Evolutionary conservation across 768 basidiomycete species (phyloP), one percentile per base, ranked within the genome.

Genomic region (Chiua virens): DNA sequence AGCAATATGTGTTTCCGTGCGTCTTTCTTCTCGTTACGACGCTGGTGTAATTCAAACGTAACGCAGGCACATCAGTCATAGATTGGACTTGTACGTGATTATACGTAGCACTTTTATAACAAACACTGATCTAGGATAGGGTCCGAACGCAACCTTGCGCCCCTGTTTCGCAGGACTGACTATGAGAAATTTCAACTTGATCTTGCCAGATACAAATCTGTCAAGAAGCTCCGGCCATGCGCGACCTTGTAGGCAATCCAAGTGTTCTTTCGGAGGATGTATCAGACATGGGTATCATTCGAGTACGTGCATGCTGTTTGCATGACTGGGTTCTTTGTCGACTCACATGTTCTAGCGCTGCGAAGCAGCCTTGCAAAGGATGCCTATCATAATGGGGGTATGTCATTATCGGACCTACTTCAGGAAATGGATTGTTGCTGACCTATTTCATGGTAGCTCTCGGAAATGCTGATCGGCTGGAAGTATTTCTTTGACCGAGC

Each of bases 401-500:
- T 17, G 59, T 64, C 38, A 11, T 30, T 20, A 23, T 25, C 3
- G 6, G 2, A 14, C 39, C 22, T 18, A 25, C 30, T 17, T 5
- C 5, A 13, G 3, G 21, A 8, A 49, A 37, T 28, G 18, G n/a
- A 21, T 35, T 11, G 13, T 50, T 8, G 23, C 41, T 4, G 30
- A 30, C 20, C 15, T 34, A 17, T 34, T 20, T 34, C 28, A 3
- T 27, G 9, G 5, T 40, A 60, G 64, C 44, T 71, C 15, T 68
- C 63, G 8, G 57, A 57, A 5, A 21, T 39, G 11, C 36, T 75
- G 18, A 23, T 55, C 14, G 8, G 14, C 11, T 74, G 72, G 73
- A 72, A 55, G 54, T 5, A 23, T 20, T 13, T 22, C 4, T 66
- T 69, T 34, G 56, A 56, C 11, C 17, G 3, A 5, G 39, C 45